phyloP scores from a whole-genome alignment of 2,329 filamentous ascomycete genomes.

The Neospermospora avenae region DNA sequence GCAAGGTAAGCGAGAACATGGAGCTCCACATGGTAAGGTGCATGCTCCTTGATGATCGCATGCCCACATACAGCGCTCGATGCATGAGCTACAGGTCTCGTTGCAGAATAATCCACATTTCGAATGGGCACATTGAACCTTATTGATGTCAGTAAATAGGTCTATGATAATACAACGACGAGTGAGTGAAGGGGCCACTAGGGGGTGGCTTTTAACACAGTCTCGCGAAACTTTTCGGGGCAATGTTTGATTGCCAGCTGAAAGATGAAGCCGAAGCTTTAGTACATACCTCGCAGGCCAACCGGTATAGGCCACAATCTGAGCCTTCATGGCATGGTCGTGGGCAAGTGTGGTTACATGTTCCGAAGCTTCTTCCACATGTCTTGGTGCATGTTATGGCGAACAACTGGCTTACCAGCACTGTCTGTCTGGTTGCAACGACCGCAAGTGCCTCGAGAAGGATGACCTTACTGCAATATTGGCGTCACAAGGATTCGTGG shows the following conservation, averaged over 20 bases:
- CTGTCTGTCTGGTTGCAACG: neutral
- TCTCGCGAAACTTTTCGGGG: neutral
- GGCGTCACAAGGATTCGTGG: no score
- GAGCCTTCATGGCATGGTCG: neutral
- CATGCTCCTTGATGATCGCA: constrained; percentile 51
- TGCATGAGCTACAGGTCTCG: constrained; percentile 61
- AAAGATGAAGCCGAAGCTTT: neutral
- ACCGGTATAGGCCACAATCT: neutral
- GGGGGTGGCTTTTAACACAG: no score
- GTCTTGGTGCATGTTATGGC: constrained; percentile 47
- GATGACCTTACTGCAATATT: no score
- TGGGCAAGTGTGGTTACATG: constrained; percentile 55
- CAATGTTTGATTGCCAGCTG: neutral
- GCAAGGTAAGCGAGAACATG: constrained; percentile 66
- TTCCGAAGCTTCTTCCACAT: constrained; percentile 41
- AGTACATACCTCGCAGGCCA: constrained; percentile 47
- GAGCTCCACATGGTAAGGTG: constrained; percentile 55
- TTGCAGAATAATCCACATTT: constrained; percentile 51
- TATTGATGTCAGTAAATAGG: constrained; percentile 31
- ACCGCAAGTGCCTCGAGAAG: neutral
- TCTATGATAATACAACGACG: neutral
- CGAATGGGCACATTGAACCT: constrained; percentile 49
- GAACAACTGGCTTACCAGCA: constrained; percentile 12
- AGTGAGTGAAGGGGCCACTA: no score
- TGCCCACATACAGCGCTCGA: constrained; percentile 50